phyloP scores from a whole-genome alignment of 148 eudicot species.

The Camellia lanceoleosa region DNA sequence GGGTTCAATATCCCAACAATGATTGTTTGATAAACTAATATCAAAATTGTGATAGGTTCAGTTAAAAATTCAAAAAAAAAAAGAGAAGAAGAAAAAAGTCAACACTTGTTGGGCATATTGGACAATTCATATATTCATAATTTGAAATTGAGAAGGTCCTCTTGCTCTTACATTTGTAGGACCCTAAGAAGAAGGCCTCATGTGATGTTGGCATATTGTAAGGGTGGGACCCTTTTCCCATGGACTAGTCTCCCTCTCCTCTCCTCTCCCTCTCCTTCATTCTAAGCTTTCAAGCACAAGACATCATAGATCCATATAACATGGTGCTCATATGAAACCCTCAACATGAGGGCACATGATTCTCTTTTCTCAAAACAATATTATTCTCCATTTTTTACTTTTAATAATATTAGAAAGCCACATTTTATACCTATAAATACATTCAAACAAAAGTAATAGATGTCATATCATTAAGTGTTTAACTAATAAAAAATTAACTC shows the following conservation, averaged over 20 bases:
- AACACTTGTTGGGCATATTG: constrained; percentile 9
- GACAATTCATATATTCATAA: not conserved
- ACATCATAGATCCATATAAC: constrained; percentile 1
- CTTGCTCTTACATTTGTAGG: constrained; percentile 5
- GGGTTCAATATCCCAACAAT: not conserved
- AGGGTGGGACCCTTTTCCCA: constrained; percentile 11
- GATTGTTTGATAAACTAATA: constrained; percentile 3
- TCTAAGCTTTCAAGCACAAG: constrained; percentile 6
- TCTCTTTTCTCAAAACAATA: too few relatives aligned
- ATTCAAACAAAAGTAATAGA: too few relatives aligned
- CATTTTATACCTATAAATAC: too few relatives aligned
- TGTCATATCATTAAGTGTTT: too few relatives aligned
- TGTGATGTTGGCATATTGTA: constrained; percentile 11
- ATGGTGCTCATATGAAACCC: not conserved
- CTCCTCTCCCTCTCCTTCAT: not conserved
- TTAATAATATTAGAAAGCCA: too few relatives aligned
- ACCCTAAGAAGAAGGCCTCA: constrained; percentile 4
- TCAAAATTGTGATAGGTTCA: not conserved
- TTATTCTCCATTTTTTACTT: too few relatives aligned
- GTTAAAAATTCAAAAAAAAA: not conserved
- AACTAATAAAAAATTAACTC: too few relatives aligned
- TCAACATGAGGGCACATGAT: too few relatives aligned
- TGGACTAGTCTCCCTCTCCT: not conserved
- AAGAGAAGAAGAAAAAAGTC: not conserved
- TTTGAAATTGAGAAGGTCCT: constrained; percentile 7